Evolutionary conservation across 495 filamentous ascomycete species (phyloP), one percentile per base, ranked within the genome.

Genomic region (Penicillium argentinense): DNA sequence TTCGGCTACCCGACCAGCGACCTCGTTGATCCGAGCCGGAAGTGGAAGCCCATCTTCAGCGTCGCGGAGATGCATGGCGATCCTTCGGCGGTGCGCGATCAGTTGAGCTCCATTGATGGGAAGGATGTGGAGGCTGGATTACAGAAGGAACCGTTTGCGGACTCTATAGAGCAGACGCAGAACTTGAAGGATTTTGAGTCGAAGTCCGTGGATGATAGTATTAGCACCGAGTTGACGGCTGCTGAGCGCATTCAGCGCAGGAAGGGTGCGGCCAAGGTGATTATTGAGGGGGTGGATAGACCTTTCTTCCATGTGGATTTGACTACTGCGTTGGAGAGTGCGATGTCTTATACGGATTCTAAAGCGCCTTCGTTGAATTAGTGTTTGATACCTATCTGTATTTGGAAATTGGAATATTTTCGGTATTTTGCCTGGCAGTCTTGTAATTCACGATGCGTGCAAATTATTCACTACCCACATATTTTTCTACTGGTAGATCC

Each of bases 31-130:
- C 71, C 72, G 0, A 72, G 83, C 55, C 73, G 81, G 43, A 80
- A 87, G n/a, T 97, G 92, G 92, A 90, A 91, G 65, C 89, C 89
- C n/a, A 89, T 98, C 62, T 98, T 96, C 75, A 89, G 82, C 63
- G 88, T 98, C 8, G 87, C 95, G 8, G 91, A 97, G 59, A 83
- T 95, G 28, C 89, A 89, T 23, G 62, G 62, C 5, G 67, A 78
- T 28, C 86, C 83, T 3, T 87, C 86, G 0, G 87, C 87, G 0
- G 82, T 67, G 0, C 77, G 82, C 25, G 79, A 75, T 0, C 75
- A 80, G 47, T 63, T 76, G n/a, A 69, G 74, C 8, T 75, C 77
- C 41, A 85, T 86, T 54, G 75, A 83, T 63, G 79, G 77, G 56
- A 76, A 80, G 52, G 62, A 72, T 23, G 26, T 74, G 43, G 79